Evolutionary conservation across 2,329 filamentous ascomycete genomes (phyloP).

Genomic region (Phaeosphaeria sp.): DNA sequence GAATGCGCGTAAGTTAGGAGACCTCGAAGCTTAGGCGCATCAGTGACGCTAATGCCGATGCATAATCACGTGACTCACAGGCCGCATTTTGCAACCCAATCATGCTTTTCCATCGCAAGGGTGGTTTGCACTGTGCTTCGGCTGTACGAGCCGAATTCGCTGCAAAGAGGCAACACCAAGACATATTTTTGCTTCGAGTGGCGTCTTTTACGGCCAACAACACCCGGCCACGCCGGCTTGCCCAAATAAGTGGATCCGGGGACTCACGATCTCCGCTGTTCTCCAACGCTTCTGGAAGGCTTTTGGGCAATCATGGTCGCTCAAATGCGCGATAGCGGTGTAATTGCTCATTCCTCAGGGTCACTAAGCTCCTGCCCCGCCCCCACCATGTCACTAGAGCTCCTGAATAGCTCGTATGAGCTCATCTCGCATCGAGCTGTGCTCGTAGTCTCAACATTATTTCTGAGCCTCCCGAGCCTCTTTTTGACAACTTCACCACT

Average conservation of each 20-base stretch:
- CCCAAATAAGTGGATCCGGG: conserved; percentile 38
- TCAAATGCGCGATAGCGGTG: conserved; percentile 13
- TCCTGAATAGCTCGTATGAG: conserved; percentile 41
- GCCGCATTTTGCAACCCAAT: too few species aligned
- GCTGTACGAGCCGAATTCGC: conserved; percentile 10
- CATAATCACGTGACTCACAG: conserved; percentile 10
- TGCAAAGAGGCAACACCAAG: conserved; percentile 10
- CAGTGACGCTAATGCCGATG: conserved; percentile 24
- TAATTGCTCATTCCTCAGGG: conserved; percentile 26
- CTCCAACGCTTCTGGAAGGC: conserved; percentile 23
- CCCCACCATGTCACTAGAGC: conserved; percentile 38
- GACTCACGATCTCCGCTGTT: conserved; percentile 41
- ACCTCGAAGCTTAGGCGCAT: conserved; percentile 11
- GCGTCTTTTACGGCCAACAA: conserved; percentile 28
- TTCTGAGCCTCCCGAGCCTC: conserved; percentile 8
- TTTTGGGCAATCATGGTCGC: conserved; percentile 25
- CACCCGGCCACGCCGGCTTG: conserved; percentile 17
- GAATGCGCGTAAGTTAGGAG: conserved; percentile 9
- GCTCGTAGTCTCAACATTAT: conserved; percentile 41
- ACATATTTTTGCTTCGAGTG: conserved; percentile 24
- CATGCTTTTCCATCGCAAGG: background rate
- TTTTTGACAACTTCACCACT: background rate
- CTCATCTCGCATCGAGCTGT: conserved; percentile 43
- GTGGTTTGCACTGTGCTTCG: background rate
- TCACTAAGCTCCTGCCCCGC: conserved; percentile 38